phyloP scores from a whole-genome alignment of 2,329 filamentous ascomycete genomes.

The Emmonsiellopsis sp. region DNA sequence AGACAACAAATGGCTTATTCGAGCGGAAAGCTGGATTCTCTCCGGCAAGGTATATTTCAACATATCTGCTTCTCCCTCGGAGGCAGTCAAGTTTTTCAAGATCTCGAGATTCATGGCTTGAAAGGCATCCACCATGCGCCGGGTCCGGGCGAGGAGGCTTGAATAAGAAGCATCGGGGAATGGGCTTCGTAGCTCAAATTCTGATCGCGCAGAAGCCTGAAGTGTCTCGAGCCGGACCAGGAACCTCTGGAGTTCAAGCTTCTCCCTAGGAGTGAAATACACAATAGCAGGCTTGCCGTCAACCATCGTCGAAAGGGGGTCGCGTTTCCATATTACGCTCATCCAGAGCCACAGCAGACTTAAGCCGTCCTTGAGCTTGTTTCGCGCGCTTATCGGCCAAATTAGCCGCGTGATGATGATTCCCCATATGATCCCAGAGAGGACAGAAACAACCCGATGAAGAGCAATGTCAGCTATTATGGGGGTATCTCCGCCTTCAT shows the following conservation, averaged over 20 bases:
- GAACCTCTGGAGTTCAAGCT: constrained; percentile 77
- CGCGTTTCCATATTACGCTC: constrained; percentile 92
- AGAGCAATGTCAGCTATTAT: constrained; percentile 80
- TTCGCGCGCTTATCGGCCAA: constrained; percentile 86
- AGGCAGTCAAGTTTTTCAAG: constrained; percentile 65
- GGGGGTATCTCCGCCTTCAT: constrained; percentile 76
- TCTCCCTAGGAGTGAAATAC: constrained; percentile 84
- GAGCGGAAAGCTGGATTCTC: constrained; percentile 68
- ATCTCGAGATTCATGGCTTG: constrained; percentile 94
- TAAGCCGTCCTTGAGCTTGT: constrained; percentile 80
- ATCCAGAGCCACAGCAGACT: constrained; percentile 90
- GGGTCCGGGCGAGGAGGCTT: constrained; percentile 68
- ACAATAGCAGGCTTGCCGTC: constrained; percentile 48
- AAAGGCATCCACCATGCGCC: constrained; percentile 82
- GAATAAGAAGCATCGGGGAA: constrained; percentile 69
- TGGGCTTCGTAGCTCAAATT: constrained; percentile 80
- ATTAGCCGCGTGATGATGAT: constrained; percentile 80
- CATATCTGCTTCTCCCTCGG: constrained; percentile 71
- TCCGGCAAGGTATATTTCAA: constrained; percentile 72
- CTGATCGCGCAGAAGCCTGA: constrained; percentile 63
- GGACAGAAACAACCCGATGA: constrained; percentile 79
- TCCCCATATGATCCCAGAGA: constrained; percentile 83
- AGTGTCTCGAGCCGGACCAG: constrained; percentile 63
- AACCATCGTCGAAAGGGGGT: constrained; percentile 68
- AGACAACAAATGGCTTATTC: constrained; percentile 78